These are phyloP conservation scores for Paramecium caudatum DNA, from an alignment of 73 alveolate species.

Conservation along the genomic window DNA sequence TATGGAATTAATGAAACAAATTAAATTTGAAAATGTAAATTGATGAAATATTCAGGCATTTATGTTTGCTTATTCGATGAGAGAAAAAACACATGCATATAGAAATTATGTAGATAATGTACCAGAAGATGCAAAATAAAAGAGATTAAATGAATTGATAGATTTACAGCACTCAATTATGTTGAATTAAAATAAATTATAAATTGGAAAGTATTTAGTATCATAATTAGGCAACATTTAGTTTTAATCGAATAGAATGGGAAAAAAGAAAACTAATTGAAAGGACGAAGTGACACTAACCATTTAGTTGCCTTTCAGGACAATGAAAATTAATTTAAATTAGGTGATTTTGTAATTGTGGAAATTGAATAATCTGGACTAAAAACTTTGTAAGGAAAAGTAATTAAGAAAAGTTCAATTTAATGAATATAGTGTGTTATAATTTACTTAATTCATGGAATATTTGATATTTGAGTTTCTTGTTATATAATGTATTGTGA, in stretches of 20 bases:
- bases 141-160: background rate
- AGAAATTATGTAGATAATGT: slow-evolving; percentile 88
- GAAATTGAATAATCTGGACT: background rate
- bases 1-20: slow-evolving; percentile 79
- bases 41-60: slow-evolving; percentile 73
- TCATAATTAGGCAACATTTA: background rate
- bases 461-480: no score
- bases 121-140: slow-evolving; percentile 85
- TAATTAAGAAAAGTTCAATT: no score
- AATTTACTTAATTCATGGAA: no score
- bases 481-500: no score
- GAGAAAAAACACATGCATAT: slow-evolving; percentile 93
- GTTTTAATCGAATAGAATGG: background rate
- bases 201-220: background rate
- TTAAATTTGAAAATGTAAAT: slow-evolving; percentile 82
- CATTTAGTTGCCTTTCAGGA: background rate
- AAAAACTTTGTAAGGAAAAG: background rate
- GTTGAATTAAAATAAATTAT: background rate
- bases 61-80: slow-evolving; percentile 90
- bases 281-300: background rate
- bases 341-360: background rate
- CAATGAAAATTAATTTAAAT: background rate
- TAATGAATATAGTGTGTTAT: no score
- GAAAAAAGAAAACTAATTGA: background rate
- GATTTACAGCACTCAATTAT: background rate